Base-by-base conservation (phyloP, 345 rosid genomes). In the Streptanthus diversifolius region DNA sequence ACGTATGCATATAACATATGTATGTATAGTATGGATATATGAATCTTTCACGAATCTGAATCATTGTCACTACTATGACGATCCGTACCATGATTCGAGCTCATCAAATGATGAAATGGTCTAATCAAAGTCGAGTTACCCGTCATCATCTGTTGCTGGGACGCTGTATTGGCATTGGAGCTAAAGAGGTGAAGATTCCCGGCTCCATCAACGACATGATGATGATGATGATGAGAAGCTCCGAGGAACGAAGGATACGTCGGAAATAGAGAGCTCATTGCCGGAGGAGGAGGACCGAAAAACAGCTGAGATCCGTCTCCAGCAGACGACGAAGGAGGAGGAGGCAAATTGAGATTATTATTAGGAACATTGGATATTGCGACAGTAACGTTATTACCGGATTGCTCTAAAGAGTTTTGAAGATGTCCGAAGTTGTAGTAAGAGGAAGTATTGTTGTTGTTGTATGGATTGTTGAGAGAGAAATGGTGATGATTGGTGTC, bases 361-460 rank as follows among this genome's bases (percentile, higher is more conserved):
- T 64, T 65, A 55, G 83, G 63, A 62, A 65, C 79, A 45, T 85
- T 90, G 7, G 83, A 5, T 45, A 85, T 86, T 21, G 90, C 73
- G 29, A 80, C 72, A 37, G 84, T 75, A 44, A 87, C 92, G 70
- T 87, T 88, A 70, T 67, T 75, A 55, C 95, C 96, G 55, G 83
- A 81, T 25, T 86, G 96, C 45, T 91, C 85, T 63, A 88, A 74
- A 57, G 96, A 86, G 9, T 87, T 80, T 71, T 76, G 86, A 27
- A 93, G 81, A 80, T 86, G 87, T 73, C 88, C 91, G 77, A 80
- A 85, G 55, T 87, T 85, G 68, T 67, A 83, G 48, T 82, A 79
- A 21, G 90, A 27, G 24, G 87, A 82, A 36, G 81, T 37, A 30
- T 53, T 68, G 75, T 71, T 15, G 81, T 27, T 56, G 49, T 74